Base-by-base conservation (phyloP, 371 early-diverging fungal species). In the Apophysomyces variabilis region DNA sequence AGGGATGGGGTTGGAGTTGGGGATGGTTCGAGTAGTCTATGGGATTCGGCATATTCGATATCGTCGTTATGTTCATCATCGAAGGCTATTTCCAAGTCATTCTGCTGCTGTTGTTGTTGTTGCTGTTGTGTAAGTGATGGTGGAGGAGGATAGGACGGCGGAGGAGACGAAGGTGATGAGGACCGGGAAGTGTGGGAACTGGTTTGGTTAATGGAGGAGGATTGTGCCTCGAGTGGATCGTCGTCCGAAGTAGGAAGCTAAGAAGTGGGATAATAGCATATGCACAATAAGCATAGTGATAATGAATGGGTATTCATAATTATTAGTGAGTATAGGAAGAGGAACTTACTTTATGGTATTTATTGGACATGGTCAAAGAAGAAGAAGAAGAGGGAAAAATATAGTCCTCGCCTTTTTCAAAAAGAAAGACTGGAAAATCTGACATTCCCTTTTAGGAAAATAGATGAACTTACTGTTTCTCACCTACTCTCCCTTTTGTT, bases 1-100 rank as follows among this genome's bases (percentile, higher is more conserved):
- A 26, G 5, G 5, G 54, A 50, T 8, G 54, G 21, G 16, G 60
- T 44, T 43, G 60, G 60, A 32, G 38, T 36, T 36, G 18, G 59
- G 9, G 41, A 8, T 21, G 58, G 58, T 58, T 38, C 36, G 58
- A 58, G 58, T 14, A 58, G 18, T 4, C 58, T 35, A 36, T 50
- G 54, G 16, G 58, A 58, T 58, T 58, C 60, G 21, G 60, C 44
- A 60, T 60, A 41, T 60, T 60, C 39, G 16, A 37, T 35, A 36
- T 62, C 62, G 62, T 47, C 62, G 11, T 26, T 5, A 1, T 32
- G n/a, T 50, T 18, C 46, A 36, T 50, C 47, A 36, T 50, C 47
- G 35, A 62, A 62, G 5, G 62, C 38, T 6, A 36, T 12, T 37
- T 62, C 62, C 37, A 62, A 46, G 14, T 62, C 60, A 7, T 50